Conservation (phyloP, 371 early-diverging fungal genomes). For the Syncephalastrum racemosum region DNA sequence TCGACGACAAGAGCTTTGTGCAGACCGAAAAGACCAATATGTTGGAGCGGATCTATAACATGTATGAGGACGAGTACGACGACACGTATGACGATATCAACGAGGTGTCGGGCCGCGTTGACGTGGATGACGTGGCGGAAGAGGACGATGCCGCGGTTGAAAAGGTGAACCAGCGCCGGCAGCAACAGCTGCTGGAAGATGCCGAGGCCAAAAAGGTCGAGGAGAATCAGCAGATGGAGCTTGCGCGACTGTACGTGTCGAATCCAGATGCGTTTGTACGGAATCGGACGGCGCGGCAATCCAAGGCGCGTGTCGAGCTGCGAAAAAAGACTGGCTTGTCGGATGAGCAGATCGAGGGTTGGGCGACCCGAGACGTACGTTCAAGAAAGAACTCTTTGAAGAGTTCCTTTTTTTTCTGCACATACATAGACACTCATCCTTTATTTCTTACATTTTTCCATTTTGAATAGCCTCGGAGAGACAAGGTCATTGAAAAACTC, state of each 20-base stretch:
- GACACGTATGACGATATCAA: slow-evolving; percentile 86
- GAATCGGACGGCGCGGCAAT: slow-evolving; percentile 56
- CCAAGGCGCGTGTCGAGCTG: slow-evolving; percentile 59
- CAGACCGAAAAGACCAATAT: slow-evolving; percentile 57
- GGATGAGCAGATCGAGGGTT: slow-evolving; percentile 94
- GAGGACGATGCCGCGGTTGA: slow-evolving; percentile 46
- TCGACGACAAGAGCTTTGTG: slow-evolving; percentile 63
- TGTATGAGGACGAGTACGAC: slow-evolving; percentile 89
- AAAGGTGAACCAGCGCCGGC: not conserved
- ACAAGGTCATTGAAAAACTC: slow-evolving; percentile 61
- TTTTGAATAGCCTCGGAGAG: slow-evolving; percentile 60
- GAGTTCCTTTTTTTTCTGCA: too few species aligned
- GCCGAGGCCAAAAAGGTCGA: slow-evolving; percentile 46
- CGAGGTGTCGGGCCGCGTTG: slow-evolving; percentile 58
- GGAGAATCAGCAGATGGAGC: slow-evolving; percentile 38
- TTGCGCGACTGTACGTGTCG: slow-evolving; percentile 53
- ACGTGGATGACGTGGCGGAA: slow-evolving; percentile 56
- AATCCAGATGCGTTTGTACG: slow-evolving; percentile 63
- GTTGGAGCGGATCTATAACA: slow-evolving; percentile 58
- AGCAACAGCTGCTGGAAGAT: slow-evolving; percentile 30
- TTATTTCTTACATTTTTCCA: too few species aligned
- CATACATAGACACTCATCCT: not conserved
- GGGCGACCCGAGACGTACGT: slow-evolving; percentile 84
- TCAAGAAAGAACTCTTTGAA: not conserved
- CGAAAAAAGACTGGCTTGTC: slow-evolving; percentile 70